Percentiles rank a stretch among this genome's conserved stretches.
Evolutionary conservation across 2,329 filamentous ascomycete species (phyloP).

Genomic region (Monosporascus sp.): DNA sequence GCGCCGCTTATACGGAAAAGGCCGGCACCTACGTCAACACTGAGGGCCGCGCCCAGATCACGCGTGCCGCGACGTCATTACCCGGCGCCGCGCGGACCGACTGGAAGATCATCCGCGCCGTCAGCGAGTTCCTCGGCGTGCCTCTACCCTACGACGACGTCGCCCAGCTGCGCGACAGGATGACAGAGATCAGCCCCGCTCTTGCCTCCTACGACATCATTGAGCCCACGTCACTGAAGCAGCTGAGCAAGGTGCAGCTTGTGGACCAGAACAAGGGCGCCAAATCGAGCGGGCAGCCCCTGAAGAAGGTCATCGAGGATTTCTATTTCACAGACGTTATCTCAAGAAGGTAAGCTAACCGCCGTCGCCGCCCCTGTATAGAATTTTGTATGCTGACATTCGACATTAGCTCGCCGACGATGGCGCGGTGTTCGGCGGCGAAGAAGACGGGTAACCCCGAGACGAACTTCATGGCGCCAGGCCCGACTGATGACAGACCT

Average conservation of each 20-base stretch:
- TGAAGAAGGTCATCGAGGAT: conserved; percentile 86
- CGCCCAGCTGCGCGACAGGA: conserved; percentile 81
- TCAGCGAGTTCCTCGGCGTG: conserved; percentile 82
- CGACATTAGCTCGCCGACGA: conserved; percentile 78
- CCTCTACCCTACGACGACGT: conserved; percentile 93
- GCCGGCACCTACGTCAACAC: conserved; percentile 95
- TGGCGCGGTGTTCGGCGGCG: conserved; percentile 93
- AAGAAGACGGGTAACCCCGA: conserved; percentile 78
- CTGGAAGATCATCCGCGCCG: conserved; percentile 97
- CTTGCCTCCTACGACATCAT: conserved; percentile 87
- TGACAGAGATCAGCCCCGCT: conserved; percentile 90
- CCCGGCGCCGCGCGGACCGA: conserved; percentile 89
- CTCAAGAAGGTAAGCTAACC: conserved; percentile 73
- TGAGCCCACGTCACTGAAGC: conserved; percentile 69
- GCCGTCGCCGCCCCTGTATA: conserved; percentile 3
- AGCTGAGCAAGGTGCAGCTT: conserved; percentile 87
- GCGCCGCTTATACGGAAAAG: conserved; percentile 96
- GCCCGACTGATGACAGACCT: conserved; percentile 58
- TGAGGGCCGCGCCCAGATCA: conserved; percentile 92
- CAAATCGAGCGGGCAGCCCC: conserved; percentile 63
- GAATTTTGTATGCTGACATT: conserved; percentile 10
- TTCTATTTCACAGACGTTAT: conserved; percentile 99
- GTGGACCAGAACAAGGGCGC: conserved; percentile 93
- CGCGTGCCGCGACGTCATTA: conserved; percentile 80
- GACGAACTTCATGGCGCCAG: conserved; percentile 75